Evolutionary conservation across 2,329 filamentous ascomycete genomes (phyloP).

Genomic region (Bipolaris gigantea): DNA sequence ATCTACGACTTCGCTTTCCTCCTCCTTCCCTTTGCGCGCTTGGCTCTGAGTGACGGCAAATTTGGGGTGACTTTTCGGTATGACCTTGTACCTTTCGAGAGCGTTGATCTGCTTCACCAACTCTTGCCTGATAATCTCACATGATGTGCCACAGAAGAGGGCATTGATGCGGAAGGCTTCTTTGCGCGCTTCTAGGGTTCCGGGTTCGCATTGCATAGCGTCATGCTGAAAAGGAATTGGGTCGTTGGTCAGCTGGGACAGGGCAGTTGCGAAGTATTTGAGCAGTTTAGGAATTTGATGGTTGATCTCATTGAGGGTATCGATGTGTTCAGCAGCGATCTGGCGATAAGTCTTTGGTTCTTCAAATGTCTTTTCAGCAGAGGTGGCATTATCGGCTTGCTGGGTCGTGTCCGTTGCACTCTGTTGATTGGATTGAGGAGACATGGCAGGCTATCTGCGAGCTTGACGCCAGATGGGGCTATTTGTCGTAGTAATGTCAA

Average conservation of each 20-base stretch:
- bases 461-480: not conserved
- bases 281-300: constrained; percentile 54
- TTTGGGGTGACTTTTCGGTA: constrained; percentile 32
- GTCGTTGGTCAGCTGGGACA: constrained; percentile 60
- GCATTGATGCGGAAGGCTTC: constrained; percentile 52
- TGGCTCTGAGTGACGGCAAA: constrained; percentile 14
- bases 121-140: constrained; percentile 55
- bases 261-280: constrained; percentile 76
- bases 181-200: constrained; percentile 49
- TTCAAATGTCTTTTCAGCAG: constrained; percentile 4
- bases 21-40: constrained; percentile 10
- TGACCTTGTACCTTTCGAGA: constrained; percentile 37
- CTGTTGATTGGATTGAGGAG: constrained; percentile 11
- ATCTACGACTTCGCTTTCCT: constrained; percentile 18
- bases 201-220: constrained; percentile 24
- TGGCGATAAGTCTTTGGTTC: constrained; percentile 33
- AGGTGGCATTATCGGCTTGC: not conserved
- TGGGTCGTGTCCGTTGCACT: not conserved
- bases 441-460: constrained; percentile 18
- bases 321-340: constrained; percentile 39
- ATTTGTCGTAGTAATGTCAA: not conserved
- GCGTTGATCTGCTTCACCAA: constrained; percentile 37
- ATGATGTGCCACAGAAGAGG: constrained; percentile 70
- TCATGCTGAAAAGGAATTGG: constrained; percentile 55
- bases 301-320: constrained; percentile 35